These are phyloP conservation scores for Salicornia ramosissima DNA, from an alignment of 148 eudicot species.

Conservation along the genomic window DNA sequence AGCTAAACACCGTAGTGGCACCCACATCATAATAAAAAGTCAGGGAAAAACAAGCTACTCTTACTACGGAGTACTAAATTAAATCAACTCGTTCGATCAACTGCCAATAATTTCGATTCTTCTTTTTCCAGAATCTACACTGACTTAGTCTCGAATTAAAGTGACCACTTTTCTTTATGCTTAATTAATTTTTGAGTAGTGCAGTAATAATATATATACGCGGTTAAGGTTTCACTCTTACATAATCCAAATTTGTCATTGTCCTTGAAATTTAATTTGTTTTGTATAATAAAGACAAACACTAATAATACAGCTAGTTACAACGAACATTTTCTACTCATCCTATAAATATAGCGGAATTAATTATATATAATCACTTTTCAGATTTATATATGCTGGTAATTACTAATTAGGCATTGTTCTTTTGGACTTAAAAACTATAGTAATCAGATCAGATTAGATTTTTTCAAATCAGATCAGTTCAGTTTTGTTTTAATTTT, in stretches of 20 bases:
- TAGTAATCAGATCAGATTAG: too few relatives aligned
- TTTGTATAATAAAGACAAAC: not conserved
- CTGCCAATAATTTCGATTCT: slow-evolving; percentile 1
- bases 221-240: not conserved
- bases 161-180: not conserved
- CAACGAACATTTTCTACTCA: not conserved
- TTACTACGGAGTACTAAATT: too few relatives aligned
- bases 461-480: too few relatives aligned
- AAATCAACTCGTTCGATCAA: not conserved
- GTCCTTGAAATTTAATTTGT: not conserved
- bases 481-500: too few relatives aligned
- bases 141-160: not conserved
- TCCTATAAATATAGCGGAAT: too few relatives aligned
- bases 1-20: too few relatives aligned
- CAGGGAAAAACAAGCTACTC: not conserved
- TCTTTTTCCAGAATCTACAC: not conserved
- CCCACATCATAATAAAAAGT: too few relatives aligned
- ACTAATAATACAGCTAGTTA: not conserved
- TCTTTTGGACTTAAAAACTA: too few relatives aligned
- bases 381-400: too few relatives aligned
- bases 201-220: not conserved
- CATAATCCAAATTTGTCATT: not conserved
- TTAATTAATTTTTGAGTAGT: not conserved
- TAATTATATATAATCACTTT: too few relatives aligned
- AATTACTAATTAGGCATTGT: too few relatives aligned